Conservation (phyloP, 345 rosid species). For the Rhizophora mangle region DNA sequence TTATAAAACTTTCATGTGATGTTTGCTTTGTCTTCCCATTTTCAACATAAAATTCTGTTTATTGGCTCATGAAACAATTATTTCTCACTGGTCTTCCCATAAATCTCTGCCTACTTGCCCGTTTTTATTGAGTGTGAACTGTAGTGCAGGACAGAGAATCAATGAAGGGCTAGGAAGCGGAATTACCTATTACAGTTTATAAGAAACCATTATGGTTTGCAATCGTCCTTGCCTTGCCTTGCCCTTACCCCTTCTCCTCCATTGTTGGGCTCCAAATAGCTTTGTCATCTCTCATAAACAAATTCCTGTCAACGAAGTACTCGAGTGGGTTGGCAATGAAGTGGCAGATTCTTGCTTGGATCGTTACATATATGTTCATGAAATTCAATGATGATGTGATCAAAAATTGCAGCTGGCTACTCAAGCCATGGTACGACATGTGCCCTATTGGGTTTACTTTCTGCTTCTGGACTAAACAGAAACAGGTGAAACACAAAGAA, state of each 20-base stretch:
- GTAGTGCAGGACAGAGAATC: no score
- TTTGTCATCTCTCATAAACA: neutral
- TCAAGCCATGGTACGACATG: constrained; percentile 13
- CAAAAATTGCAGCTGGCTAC: constrained; percentile 7
- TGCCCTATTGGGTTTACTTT: constrained; percentile 1
- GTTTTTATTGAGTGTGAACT: no score
- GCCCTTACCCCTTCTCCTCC: neutral
- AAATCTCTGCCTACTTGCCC: no score
- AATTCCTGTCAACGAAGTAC: neutral
- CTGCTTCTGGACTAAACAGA: no score
- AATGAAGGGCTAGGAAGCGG: neutral
- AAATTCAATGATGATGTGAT: constrained; percentile 15
- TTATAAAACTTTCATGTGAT: no score
- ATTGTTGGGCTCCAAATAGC: neutral
- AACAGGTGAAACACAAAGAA: no score
- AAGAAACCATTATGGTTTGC: constrained; percentile 3
- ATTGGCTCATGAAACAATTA: no score
- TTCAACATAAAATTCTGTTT: no score
- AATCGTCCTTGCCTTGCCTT: neutral
- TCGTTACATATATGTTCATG: constrained; percentile 19
- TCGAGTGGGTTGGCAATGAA: neutral
- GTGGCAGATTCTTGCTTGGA: constrained; percentile 6
- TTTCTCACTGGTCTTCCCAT: no score
- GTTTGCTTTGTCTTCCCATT: no score
- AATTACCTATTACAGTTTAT: neutral